Conservation (phyloP, 768 basidiomycete species). For the Tulasnella sp. region DNA sequence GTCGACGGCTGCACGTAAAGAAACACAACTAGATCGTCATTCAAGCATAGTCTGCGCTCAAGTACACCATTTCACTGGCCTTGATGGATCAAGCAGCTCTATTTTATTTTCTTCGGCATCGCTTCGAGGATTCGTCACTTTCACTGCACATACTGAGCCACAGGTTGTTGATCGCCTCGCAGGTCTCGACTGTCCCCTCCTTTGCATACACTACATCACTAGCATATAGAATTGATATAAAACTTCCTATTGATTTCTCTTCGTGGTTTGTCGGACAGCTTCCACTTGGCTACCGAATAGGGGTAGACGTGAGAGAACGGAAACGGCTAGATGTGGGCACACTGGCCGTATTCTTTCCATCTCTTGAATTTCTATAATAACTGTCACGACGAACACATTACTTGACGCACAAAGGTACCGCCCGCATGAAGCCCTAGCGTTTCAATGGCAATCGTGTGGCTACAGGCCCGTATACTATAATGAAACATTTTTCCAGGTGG, state of each 20-base stretch:
- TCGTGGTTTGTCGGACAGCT: neutral
- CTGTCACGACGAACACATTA: too few species aligned
- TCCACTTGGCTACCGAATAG: neutral
- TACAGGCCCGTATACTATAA: too few species aligned
- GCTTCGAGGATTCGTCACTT: neutral
- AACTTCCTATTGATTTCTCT: neutral
- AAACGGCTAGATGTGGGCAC: too few species aligned
- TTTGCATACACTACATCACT: neutral
- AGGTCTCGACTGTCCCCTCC: neutral
- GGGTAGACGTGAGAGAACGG: too few species aligned
- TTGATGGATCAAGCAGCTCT: neutral
- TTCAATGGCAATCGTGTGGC: too few species aligned
- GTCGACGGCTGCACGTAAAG: constrained; percentile 40
- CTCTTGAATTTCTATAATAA: too few species aligned
- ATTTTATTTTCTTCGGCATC: neutral
- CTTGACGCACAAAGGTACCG: too few species aligned
- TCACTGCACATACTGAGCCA: neutral
- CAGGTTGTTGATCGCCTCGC: neutral
- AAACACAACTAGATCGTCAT: neutral
- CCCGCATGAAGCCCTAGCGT: too few species aligned
- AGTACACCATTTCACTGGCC: neutral
- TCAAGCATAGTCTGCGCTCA: neutral
- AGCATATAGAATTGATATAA: neutral
- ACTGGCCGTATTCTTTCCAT: too few species aligned
- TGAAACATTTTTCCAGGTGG: too few species aligned